Conservation (phyloP, 345 rosid species). For the Mangifera indica region DNA sequence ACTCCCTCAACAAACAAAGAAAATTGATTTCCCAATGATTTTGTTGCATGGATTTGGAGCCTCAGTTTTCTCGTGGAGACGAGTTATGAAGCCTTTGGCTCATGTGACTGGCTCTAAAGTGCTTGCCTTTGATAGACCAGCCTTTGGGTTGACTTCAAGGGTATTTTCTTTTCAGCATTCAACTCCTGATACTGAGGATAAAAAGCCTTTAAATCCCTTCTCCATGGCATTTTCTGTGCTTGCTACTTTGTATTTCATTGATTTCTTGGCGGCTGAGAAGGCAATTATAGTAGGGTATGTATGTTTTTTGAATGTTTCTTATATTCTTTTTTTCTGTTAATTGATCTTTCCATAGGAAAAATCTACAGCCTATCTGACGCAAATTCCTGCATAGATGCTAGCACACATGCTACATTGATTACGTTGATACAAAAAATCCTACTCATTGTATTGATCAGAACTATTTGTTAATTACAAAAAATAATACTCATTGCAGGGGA, state of each 20-base stretch:
- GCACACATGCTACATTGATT: not conserved
- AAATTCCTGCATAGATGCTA: not conserved
- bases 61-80: constrained; percentile 82
- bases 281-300: constrained; percentile 80
- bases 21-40: constrained; percentile 56
- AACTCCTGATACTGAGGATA: constrained; percentile 23
- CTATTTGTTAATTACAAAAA: not conserved
- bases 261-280: constrained; percentile 65
- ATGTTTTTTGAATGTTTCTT: constrained; percentile 10
- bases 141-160: constrained; percentile 89
- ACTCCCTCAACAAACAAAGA: constrained; percentile 18
- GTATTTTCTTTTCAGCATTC: constrained; percentile 26
- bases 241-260: constrained; percentile 69
- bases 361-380: not conserved
- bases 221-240: constrained; percentile 81
- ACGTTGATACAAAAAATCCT: not conserved
- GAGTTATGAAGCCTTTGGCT: constrained; percentile 70
- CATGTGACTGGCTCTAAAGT: constrained; percentile 58
- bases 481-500: not conserved
- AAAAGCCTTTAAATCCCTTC: constrained; percentile 66
- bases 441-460: not conserved
- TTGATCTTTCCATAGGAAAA: not conserved
- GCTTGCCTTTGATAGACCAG: constrained; percentile 89
- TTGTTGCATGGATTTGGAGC: constrained; percentile 94
- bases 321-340: not conserved